Base-by-base conservation (phyloP, 1,139 yeast species). In the Yamadazyma triangularis region DNA sequence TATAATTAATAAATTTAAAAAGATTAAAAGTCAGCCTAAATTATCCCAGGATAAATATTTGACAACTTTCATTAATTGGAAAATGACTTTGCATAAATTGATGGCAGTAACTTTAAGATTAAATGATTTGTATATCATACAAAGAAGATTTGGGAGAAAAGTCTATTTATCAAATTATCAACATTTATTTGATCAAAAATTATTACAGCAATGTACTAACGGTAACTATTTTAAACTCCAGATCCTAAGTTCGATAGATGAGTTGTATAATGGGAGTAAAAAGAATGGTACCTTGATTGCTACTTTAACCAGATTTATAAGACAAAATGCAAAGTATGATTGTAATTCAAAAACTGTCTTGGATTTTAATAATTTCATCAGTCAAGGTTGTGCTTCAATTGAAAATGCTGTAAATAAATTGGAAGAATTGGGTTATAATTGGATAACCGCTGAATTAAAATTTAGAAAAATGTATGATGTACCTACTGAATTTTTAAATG, bases 201-300 rank as follows among this genome's bases (percentile, higher is more conserved):
- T 68, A 25, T 38, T 56, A 11, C 44, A 46, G 22, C 58, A 55
- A 25, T 25, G 35, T 4, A 19, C 23, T 4, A 59, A 58, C 29
- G 37, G 48, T 4, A 33, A 32, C 10, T 60, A 45, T 34, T 67
- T 53, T 44, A 62, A 51, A 34, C 41, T 36, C 27, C 49, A 39
- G 25, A 35, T 61, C 2, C 44, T 76, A 26, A 55, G 50, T 10
- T 53, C 53, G 12, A 53, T 72, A 40, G 72, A 70, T 22, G 70
- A 64, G 4, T 51, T 58, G 26, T 72, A 75, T 48, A 65, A 65
- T 34, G 53, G 62, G 4, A 50, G 73, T 10, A 74, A 62, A 42
- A 75, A 70, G 40, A 77, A 74, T 43, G 77, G 77, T 9, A 60
- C 72, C 12, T 47, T 77, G 15, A 54, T 76, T 23, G 75, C 80